These are phyloP conservation scores for Chamaecrista fasciculata DNA, from an alignment of 306 rosid species.

Conservation along the genomic window DNA sequence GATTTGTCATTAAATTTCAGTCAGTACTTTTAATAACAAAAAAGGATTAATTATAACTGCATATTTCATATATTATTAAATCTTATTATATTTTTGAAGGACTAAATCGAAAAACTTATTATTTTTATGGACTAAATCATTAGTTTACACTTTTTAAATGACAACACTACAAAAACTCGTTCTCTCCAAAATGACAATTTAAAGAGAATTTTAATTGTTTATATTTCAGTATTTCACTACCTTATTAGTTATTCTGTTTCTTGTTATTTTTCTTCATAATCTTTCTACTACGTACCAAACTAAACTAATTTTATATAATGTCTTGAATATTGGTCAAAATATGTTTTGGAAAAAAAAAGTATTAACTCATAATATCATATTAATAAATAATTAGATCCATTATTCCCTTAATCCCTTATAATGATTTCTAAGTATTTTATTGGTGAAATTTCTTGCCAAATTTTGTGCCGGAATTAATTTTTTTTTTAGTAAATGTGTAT, in stretches of 20 bases:
- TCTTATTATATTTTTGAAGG: too few species aligned
- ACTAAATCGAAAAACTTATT: too few species aligned
- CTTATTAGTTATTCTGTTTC: too few species aligned
- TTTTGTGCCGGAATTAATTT: not conserved
- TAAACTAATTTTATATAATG: not conserved
- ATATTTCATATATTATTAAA: too few species aligned
- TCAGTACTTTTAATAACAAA: too few species aligned
- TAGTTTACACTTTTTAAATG: too few species aligned
- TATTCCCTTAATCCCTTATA: too few species aligned
- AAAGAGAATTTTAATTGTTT: not conserved
- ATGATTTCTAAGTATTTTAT: not conserved
- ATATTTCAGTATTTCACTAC: too few species aligned
- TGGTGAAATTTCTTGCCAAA: not conserved
- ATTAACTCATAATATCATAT: not conserved
- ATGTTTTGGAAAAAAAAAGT: not conserved
- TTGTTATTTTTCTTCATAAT: constrained; percentile 1
- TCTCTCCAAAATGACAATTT: constrained; percentile 29
- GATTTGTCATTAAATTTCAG: too few species aligned
- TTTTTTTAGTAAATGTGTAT: not conserved
- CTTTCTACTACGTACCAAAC: not conserved
- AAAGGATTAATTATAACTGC: too few species aligned
- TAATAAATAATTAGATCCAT: not conserved
- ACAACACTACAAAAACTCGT: constrained; percentile 11
- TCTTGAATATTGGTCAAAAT: not conserved
- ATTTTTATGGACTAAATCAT: too few species aligned